Base-by-base conservation (phyloP, 495 filamentous ascomycete species). In the Hypomontagnella submonticulosa region DNA sequence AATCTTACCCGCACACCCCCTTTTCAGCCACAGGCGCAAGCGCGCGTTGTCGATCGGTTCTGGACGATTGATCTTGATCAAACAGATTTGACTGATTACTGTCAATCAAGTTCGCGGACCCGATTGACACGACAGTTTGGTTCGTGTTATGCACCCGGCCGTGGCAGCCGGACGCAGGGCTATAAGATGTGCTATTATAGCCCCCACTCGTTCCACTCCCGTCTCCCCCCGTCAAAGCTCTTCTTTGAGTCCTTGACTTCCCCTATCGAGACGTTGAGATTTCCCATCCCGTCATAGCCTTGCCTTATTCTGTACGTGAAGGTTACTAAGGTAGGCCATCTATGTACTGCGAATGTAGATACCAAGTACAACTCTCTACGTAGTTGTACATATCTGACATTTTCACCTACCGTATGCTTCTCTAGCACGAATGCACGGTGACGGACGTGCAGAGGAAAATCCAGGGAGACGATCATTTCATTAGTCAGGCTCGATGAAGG, bases 121-220 rank as follows among this genome's bases (percentile, higher is more conserved):
- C 64, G 52, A 49, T 57, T 54, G 60, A 71, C 48, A 19, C 63
- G 51, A 60, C 56, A 70, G 65, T 65, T 71, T 71, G 66, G 71
- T 57, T 71, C 66, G 65, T 71, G 63, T 69, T 66, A 70, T 73
- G 71, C 71, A 73, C 43, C 55, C 59, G 62, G 66, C 71, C 71
- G 71, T 71, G 42, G 69, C 63, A 71, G 69, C 66, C 69, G 66
- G 71, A 67, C 46, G 42, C 51, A 53, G 47, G 63, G 57, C 51
- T 71, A 73, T 73, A 73, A 69, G 59, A 73, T 69, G 71, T 71
- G 69, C 69, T 63, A 37, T 40, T 71, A 73, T 73, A 69, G 48
- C 62, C 62, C 50, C 61, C 61, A 60, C 57, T 42, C 41, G 36
- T 47, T 41, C 60, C 54, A 57, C 52, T 44, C 40, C 40, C 32